These are phyloP conservation scores for Zoysia pacifica DNA, from an alignment of 176 grass and related monocot genomes.

Conservation along the genomic window DNA sequence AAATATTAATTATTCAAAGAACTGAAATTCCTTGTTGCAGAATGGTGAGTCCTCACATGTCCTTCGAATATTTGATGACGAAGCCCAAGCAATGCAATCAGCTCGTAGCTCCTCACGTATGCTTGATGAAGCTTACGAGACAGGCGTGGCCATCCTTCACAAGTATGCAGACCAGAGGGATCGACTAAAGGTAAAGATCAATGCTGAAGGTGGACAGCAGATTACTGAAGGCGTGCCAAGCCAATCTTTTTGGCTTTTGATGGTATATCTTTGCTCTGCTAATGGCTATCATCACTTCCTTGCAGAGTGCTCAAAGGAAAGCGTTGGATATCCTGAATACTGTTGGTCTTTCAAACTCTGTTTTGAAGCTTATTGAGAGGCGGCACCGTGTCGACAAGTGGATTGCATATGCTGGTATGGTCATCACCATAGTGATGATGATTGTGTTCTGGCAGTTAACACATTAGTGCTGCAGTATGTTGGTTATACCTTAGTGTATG, in stretches of 20 bases:
- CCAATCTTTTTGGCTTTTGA: neutral
- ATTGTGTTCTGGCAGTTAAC: conserved; percentile 75
- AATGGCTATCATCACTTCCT: conserved; percentile 9
- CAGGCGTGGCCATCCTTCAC: conserved; percentile 85
- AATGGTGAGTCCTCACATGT: conserved; percentile 91
- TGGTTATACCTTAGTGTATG: neutral
- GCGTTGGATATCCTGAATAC: conserved; percentile 94
- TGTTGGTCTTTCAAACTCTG: conserved; percentile 83
- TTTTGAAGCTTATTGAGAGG: conserved; percentile 88
- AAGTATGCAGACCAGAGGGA: conserved; percentile 94
- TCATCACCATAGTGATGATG: conserved; percentile 62
- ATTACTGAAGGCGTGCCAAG: neutral
- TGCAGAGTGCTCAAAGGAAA: conserved; percentile 94
- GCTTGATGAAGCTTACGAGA: conserved; percentile 84
- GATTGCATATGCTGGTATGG: conserved; percentile 92
- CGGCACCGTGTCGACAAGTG: conserved; percentile 84
- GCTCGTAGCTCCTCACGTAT: conserved; percentile 72
- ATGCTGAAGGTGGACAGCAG: neutral
- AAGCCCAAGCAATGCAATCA: conserved; percentile 86
- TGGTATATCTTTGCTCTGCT: conserved; percentile 2
- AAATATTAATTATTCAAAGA: conserved; percentile 13
- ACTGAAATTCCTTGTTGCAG: conserved; percentile 43
- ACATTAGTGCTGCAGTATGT: conserved; percentile 43
- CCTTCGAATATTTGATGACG: conserved; percentile 90
- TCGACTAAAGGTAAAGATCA: conserved; percentile 69